A percentile compares a stretch with the other conserved stretches of the same genome.
These are phyloP conservation scores for Hymenoscyphus fraxineus DNA, from an alignment of 2,329 filamentous ascomycete species.

Conservation along the genomic window DNA sequence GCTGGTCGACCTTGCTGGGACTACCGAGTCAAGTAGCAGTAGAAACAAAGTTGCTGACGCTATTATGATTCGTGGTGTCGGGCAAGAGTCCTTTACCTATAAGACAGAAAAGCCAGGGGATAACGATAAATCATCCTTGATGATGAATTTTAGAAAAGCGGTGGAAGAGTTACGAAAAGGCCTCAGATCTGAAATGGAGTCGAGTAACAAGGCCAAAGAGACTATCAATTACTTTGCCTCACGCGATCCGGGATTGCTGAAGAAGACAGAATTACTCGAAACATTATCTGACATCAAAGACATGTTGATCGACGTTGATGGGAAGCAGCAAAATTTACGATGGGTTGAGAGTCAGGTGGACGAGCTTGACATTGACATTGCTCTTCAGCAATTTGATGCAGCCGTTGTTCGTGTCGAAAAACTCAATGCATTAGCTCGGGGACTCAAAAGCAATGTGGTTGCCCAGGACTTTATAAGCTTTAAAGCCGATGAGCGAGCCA, in stretches of 20 bases:
- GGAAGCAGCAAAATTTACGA: slow-evolving; percentile 90
- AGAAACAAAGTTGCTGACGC: slow-evolving; percentile 73
- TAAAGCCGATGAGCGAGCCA: slow-evolving; percentile 83
- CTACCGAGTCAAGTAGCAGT: slow-evolving; percentile 51
- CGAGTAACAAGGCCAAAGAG: slow-evolving; percentile 78
- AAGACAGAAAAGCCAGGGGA: slow-evolving; percentile 79
- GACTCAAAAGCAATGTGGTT: slow-evolving; percentile 78
- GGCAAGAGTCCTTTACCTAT: slow-evolving; percentile 90
- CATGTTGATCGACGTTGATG: slow-evolving; percentile 91
- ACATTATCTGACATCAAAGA: slow-evolving; percentile 75
- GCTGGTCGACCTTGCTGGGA: slow-evolving; percentile 79
- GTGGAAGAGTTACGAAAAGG: slow-evolving; percentile 87
- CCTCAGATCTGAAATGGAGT: slow-evolving; percentile 80
- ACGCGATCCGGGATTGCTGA: slow-evolving; percentile 69
- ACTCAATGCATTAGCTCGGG: slow-evolving; percentile 72
- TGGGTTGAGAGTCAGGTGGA: slow-evolving; percentile 97
- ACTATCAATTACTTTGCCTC: slow-evolving; percentile 83
- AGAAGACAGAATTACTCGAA: slow-evolving; percentile 77
- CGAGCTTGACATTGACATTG: slow-evolving; percentile 92
- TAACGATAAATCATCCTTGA: slow-evolving; percentile 72
- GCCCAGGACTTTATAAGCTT: slow-evolving; percentile 90
- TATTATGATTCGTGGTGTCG: slow-evolving; percentile 82
- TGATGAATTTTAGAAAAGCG: slow-evolving; percentile 88
- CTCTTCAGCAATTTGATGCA: slow-evolving; percentile 81
- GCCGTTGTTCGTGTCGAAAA: slow-evolving; percentile 83